Evolutionary conservation across 2,329 filamentous ascomycete species (phyloP).

Genomic region (Xylaria digitata): DNA sequence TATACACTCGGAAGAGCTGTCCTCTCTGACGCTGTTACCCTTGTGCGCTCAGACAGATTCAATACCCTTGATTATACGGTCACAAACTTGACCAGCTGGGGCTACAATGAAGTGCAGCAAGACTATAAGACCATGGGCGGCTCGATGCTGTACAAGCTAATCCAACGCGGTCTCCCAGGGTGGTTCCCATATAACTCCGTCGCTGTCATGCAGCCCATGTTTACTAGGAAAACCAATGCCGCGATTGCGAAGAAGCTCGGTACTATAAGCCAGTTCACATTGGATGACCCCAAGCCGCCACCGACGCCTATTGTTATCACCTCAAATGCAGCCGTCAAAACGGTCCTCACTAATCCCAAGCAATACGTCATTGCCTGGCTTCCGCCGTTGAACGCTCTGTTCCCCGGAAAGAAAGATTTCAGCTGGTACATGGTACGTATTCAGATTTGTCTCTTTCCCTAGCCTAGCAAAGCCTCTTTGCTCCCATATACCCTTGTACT

Average conservation of each 20-base stretch:
- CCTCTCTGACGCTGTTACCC: constrained; percentile 68
- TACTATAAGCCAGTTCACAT: constrained; percentile 51
- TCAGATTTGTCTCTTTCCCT: not conserved
- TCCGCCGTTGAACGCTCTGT: constrained; percentile 48
- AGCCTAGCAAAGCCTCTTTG: not conserved
- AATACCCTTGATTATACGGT: constrained; percentile 63
- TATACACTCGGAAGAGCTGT: constrained; percentile 67
- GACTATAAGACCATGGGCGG: constrained; percentile 55
- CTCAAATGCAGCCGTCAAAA: constrained; percentile 47
- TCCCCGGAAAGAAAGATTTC: constrained; percentile 53
- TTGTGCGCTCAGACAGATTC: constrained; percentile 70
- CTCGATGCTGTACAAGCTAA: constrained; percentile 59
- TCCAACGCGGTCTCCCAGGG: constrained; percentile 58
- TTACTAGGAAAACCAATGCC: constrained; percentile 56
- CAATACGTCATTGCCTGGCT: constrained; percentile 53
- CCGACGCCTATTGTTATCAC: constrained; percentile 47
- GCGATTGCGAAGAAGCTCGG: constrained; percentile 55
- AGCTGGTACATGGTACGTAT: constrained; percentile 52
- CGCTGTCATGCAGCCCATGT: constrained; percentile 59
- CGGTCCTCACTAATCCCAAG: constrained; percentile 50
- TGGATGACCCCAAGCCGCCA: constrained; percentile 53
- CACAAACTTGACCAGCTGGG: constrained; percentile 56
- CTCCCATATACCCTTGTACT: not conserved
- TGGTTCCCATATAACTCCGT: constrained; percentile 59
- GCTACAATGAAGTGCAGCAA: constrained; percentile 55